These are phyloP conservation scores for Colletotrichum echinochloae DNA, from an alignment of 2,329 filamentous ascomycete species.

Conservation along the genomic window DNA sequence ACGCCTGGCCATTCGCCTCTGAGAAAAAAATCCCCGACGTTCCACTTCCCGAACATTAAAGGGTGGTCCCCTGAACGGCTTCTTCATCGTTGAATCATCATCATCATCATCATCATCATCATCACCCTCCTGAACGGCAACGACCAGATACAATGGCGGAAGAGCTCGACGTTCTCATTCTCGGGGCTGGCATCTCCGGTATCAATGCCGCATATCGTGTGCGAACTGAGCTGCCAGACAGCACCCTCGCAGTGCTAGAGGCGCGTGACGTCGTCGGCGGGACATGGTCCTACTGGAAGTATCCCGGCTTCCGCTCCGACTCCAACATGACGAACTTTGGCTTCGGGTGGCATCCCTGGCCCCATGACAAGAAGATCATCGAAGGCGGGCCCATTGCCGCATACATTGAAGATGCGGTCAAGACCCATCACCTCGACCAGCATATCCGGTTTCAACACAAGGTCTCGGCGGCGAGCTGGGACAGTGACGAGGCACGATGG, in stretches of 20 bases:
- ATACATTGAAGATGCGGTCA: constrained; percentile 66
- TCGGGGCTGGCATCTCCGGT: constrained; percentile 80
- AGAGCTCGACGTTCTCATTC: constrained; percentile 68
- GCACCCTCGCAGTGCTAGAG: constrained; percentile 75
- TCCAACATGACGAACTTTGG: constrained; percentile 72
- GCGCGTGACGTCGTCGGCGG: constrained; percentile 74
- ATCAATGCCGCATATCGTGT: constrained; percentile 80
- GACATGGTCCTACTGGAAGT: constrained; percentile 84
- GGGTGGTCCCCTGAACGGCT: not conserved
- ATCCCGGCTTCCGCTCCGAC: constrained; percentile 78
- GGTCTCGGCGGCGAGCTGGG: constrained; percentile 65
- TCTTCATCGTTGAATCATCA: not conserved
- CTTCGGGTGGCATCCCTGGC: constrained; percentile 80
- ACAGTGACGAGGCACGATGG: constrained; percentile 67
- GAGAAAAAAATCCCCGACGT: constrained; percentile 16
- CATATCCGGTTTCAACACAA: constrained; percentile 65
- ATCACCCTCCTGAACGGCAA: not conserved
- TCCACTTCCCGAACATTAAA: not conserved
- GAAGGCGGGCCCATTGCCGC: constrained; percentile 62
- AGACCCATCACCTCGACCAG: constrained; percentile 62
- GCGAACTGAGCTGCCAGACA: constrained; percentile 66
- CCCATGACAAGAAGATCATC: constrained; percentile 63
- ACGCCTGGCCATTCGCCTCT: constrained; percentile 2
- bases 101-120: not conserved
- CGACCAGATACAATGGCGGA: constrained; percentile 33